A percentile compares a stretch with the other conserved stretches of the same genome.
Evolutionary conservation across 228 moss, liverwort and hornwort species (phyloP).

Genomic region (Sphagnum magellanicum): DNA sequence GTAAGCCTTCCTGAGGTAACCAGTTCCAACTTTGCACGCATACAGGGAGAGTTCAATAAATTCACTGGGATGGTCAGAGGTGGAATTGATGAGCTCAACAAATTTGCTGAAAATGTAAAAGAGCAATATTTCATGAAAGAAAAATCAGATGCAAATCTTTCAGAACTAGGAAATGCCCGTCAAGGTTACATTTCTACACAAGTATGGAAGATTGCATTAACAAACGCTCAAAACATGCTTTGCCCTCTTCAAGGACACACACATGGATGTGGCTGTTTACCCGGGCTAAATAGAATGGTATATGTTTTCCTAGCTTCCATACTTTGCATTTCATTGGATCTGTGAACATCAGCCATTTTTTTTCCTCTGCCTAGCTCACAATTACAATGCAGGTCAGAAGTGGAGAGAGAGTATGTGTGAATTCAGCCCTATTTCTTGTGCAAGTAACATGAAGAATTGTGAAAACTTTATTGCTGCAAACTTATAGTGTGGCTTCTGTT

Average conservation of each 20-base stretch:
- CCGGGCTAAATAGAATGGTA: constrained; percentile 62
- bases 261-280: constrained; percentile 79
- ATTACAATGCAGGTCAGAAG: no score
- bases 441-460: neutral
- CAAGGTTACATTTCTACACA: constrained; percentile 70
- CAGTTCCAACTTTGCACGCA: constrained; percentile 27
- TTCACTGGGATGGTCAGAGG: constrained; percentile 39
- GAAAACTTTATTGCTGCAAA: neutral
- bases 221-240: constrained; percentile 44
- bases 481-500: neutral
- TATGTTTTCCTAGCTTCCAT: neutral
- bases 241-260: constrained; percentile 74
- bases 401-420: no score
- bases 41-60: constrained; percentile 30
- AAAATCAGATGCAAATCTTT: constrained; percentile 30
- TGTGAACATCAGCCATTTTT: no score
- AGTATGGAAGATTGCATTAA: constrained; percentile 82
- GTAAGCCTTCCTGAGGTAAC: constrained; percentile 35
- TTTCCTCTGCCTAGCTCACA: no score
- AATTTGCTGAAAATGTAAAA: constrained; percentile 57
- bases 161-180: constrained; percentile 72
- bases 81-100: constrained; percentile 49
- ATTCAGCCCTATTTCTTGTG: no score
- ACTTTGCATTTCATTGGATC: no score
- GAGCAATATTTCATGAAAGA: constrained; percentile 50